Conservation (phyloP, 306 rosid species). For the Arachis stenosperma region DNA sequence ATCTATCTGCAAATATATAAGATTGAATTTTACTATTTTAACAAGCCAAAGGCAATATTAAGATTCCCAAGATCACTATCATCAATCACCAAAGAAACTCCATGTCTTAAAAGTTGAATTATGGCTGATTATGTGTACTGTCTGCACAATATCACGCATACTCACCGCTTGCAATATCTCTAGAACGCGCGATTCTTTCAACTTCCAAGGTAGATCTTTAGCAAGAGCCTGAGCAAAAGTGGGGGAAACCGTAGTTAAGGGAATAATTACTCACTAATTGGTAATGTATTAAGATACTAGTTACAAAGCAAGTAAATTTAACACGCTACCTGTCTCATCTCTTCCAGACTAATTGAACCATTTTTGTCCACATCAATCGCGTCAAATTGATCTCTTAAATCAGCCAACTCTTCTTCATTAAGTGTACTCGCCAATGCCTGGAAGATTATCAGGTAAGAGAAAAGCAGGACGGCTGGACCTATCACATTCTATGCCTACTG, state of each 20-base stretch:
- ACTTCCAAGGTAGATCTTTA: slow-evolving; percentile 83
- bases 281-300: background rate
- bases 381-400: slow-evolving; percentile 78
- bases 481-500: background rate
- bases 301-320: slow-evolving; percentile 24
- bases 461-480: slow-evolving; percentile 9
- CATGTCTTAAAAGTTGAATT: background rate
- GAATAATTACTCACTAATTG: background rate
- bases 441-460: slow-evolving; percentile 31
- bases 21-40: slow-evolving; percentile 23
- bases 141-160: slow-evolving; percentile 15
- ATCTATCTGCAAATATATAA: slow-evolving; percentile 63
- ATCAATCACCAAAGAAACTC: slow-evolving; percentile 25
- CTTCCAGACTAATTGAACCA: slow-evolving; percentile 86
- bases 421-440: slow-evolving; percentile 90
- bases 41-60: slow-evolving; percentile 8
- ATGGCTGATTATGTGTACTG: background rate
- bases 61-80: background rate
- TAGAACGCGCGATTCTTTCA: slow-evolving; percentile 70
- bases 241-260: no score
- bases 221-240: slow-evolving; percentile 75
- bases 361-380: slow-evolving; percentile 87
- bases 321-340: slow-evolving; percentile 77
- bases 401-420: slow-evolving; percentile 71
- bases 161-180: slow-evolving; percentile 86